phyloP scores from a whole-genome alignment of 2,329 filamentous ascomycete genomes.

The Phaeoacremonium minimum region DNA sequence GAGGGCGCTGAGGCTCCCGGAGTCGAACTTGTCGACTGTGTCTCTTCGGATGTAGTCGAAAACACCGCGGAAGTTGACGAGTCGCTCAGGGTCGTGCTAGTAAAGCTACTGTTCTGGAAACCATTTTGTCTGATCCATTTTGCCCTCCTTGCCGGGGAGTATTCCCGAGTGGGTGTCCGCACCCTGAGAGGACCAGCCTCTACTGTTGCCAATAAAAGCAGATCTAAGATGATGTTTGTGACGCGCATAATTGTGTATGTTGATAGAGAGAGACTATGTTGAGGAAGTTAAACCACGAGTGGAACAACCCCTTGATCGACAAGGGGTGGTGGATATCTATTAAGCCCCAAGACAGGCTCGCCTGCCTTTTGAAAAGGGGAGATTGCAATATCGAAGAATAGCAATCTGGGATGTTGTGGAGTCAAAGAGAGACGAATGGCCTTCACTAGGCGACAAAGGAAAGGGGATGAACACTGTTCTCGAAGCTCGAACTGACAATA shows the following conservation, averaged over 20 bases:
- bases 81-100: slow-evolving; percentile 3
- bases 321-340: no score
- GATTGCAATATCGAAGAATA: background rate
- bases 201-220: slow-evolving; percentile 9
- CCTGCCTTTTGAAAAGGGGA: background rate
- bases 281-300: slow-evolving; percentile 1
- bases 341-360: background rate
- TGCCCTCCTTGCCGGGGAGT: slow-evolving; percentile 2
- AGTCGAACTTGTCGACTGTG: no score
- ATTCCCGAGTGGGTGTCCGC: slow-evolving; percentile 1
- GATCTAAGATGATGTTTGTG: slow-evolving; percentile 3
- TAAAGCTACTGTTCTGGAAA: slow-evolving; percentile 2
- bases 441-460: slow-evolving; percentile 1
- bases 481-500: background rate
- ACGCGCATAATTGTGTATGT: slow-evolving; percentile 4
- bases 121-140: slow-evolving; percentile 5
- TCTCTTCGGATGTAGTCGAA: no score
- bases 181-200: slow-evolving; percentile 11
- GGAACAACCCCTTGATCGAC: background rate
- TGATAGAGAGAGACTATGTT: slow-evolving; percentile 3
- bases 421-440: background rate
- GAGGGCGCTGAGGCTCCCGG: no score
- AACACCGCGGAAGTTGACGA: slow-evolving; percentile 7
- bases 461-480: slow-evolving; percentile 2
- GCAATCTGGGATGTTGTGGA: background rate